phyloP scores from a whole-genome alignment of 208 protist species.

The Novymonas esmeraldas region DNA sequence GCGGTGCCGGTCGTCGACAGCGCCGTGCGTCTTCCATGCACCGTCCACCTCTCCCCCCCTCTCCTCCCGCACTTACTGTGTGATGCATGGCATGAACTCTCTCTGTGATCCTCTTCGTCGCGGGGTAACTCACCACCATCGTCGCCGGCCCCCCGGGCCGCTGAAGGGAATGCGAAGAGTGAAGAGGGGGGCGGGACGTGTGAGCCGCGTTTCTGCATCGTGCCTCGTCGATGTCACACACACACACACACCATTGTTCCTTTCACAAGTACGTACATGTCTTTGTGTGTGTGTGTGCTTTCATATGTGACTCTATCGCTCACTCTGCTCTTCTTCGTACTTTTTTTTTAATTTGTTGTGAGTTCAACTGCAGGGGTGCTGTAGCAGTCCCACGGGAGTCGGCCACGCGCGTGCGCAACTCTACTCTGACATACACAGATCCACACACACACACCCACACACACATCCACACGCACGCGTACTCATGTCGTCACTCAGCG shows the following conservation, averaged over 20 bases:
- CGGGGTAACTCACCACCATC: no score
- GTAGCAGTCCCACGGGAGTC: no score
- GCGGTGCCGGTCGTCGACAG: no score
- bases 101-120: no score
- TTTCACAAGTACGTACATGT: not conserved
- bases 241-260: not conserved
- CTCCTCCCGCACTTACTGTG: not conserved
- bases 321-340: not conserved
- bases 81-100: no score
- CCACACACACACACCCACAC: not conserved
- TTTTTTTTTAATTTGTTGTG: constrained; percentile 16
- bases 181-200: no score
- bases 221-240: no score
- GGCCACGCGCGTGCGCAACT: not conserved
- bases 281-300: not conserved
- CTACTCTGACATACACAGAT: not conserved
- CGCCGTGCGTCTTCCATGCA: not conserved
- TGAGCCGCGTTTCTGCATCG: no score
- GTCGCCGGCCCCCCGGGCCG: no score
- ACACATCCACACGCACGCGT: not conserved
- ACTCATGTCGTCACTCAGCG: not conserved
- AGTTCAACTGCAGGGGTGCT: no score
- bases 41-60: not conserved
- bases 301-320: not conserved
- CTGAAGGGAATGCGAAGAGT: no score